Conservation (phyloP, 2,329 filamentous ascomycete species). For the Penicillium sp. region DNA sequence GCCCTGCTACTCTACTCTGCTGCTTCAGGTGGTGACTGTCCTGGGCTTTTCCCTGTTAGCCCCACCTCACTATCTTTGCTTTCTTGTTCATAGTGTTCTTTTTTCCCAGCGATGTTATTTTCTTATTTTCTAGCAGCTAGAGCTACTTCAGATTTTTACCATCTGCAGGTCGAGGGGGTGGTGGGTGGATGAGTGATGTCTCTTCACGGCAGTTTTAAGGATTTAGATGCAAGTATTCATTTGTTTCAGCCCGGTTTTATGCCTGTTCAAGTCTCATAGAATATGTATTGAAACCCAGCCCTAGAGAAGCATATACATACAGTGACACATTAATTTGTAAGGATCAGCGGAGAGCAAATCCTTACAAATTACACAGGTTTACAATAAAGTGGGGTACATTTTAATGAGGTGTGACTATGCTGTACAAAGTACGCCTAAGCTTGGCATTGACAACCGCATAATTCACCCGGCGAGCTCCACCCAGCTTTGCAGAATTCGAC, state of each 20-base stretch:
- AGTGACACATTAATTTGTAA: too few species aligned
- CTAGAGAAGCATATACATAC: too few species aligned
- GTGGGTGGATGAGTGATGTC: constrained; percentile 22
- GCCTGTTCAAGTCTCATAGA: not conserved
- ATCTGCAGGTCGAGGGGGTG: constrained; percentile 14
- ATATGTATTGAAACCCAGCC: not conserved
- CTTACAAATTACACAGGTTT: too few species aligned
- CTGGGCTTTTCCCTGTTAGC: constrained; percentile 1
- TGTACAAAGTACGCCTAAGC: too few species aligned
- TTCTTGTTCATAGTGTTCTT: constrained; percentile 26
- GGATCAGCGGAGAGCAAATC: too few species aligned
- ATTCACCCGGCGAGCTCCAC: not conserved
- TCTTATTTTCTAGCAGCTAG: constrained; percentile 12
- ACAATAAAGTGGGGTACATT: too few species aligned
- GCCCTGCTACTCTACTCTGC: constrained; percentile 16
- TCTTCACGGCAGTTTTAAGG: constrained; percentile 14
- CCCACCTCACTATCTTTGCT: constrained; percentile 9
- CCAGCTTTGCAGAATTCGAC: not conserved
- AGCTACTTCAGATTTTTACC: constrained; percentile 8
- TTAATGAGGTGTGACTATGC: too few species aligned
- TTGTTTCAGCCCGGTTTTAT: not conserved
- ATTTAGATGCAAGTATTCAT: constrained; percentile 11
- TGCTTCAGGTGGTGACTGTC: constrained; percentile 13
- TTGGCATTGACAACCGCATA: not conserved
- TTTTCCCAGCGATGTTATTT: constrained; percentile 15